Conservation (phyloP, 2,329 filamentous ascomycete genomes). For the Colletotrichum sp. region DNA sequence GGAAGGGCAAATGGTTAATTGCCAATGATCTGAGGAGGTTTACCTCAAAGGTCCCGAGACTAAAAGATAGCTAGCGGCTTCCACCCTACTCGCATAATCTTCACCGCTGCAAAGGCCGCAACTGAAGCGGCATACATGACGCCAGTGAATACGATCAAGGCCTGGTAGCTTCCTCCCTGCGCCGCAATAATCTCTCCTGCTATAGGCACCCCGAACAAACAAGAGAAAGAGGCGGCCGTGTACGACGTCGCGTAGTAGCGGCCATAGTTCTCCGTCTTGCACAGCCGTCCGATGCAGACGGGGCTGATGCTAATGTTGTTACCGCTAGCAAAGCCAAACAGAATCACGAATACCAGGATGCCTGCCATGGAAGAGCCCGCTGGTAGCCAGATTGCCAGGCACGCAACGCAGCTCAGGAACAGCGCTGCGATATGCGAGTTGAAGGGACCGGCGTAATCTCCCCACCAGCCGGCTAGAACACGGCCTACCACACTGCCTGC, state of each 20-base stretch:
- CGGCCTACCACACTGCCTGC: slow-evolving; percentile 81
- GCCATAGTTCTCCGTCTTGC: slow-evolving; percentile 82
- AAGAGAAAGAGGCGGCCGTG: slow-evolving; percentile 79
- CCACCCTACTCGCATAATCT: slow-evolving; percentile 39
- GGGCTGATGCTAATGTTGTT: slow-evolving; percentile 83
- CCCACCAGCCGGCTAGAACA: slow-evolving; percentile 77
- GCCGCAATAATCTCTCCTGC: slow-evolving; percentile 67
- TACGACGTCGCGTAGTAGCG: slow-evolving; percentile 87
- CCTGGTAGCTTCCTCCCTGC: slow-evolving; percentile 64
- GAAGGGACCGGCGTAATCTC: slow-evolving; percentile 81
- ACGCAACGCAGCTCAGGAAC: slow-evolving; percentile 64
- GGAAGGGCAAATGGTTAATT: too few relatives aligned
- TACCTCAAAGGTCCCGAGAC: too few relatives aligned
- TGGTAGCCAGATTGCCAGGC: slow-evolving; percentile 80
- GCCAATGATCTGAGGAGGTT: too few relatives aligned
- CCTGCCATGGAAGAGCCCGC: slow-evolving; percentile 62
- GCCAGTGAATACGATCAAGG: slow-evolving; percentile 71
- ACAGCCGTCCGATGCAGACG: slow-evolving; percentile 83
- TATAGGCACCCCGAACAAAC: slow-evolving; percentile 74
- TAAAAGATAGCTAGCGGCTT: slow-evolving; percentile 5
- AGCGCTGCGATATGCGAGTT: slow-evolving; percentile 80
- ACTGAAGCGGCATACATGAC: slow-evolving; percentile 63
- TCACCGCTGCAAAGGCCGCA: slow-evolving; percentile 61
- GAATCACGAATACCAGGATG: slow-evolving; percentile 72
- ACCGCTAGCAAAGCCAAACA: slow-evolving; percentile 85